These are phyloP conservation scores for Paspalum vaginatum DNA, from an alignment of 176 grass and related monocot species.

Conservation along the genomic window DNA sequence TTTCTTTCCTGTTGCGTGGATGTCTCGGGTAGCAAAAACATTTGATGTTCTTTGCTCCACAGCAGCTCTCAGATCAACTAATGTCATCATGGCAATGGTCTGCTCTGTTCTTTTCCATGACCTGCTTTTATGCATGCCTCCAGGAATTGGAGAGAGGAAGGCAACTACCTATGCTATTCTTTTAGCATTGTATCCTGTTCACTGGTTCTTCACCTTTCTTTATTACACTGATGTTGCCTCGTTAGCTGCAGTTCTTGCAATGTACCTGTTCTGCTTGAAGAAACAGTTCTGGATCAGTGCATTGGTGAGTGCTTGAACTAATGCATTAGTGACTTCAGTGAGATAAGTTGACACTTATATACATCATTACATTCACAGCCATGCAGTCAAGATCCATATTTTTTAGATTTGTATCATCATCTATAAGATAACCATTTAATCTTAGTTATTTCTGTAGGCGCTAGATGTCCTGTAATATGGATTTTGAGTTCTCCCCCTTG, in stretches of 20 bases:
- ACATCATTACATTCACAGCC: background rate
- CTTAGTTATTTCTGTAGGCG: background rate
- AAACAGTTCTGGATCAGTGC: slow-evolving; percentile 76
- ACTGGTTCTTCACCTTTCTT: slow-evolving; percentile 96
- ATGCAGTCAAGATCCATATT: background rate
- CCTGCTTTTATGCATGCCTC: slow-evolving; percentile 66
- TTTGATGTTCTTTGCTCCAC: slow-evolving; percentile 71
- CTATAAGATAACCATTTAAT: background rate
- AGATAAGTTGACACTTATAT: background rate
- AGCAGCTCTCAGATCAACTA: slow-evolving; percentile 78
- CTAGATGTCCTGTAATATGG: background rate
- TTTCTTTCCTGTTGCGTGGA: slow-evolving; percentile 76
- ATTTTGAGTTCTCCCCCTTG: background rate
- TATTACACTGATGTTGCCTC: slow-evolving; percentile 93
- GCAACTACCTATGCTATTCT: slow-evolving; percentile 70
- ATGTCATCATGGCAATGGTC: slow-evolving; percentile 66
- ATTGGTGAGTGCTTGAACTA: slow-evolving; percentile 56
- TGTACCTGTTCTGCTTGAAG: slow-evolving; percentile 85
- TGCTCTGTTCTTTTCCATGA: slow-evolving; percentile 79
- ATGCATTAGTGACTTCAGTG: slow-evolving; percentile 1
- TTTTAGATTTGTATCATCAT: background rate
- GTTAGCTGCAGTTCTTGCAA: slow-evolving; percentile 82
- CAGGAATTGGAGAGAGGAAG: slow-evolving; percentile 64
- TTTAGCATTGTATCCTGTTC: slow-evolving; percentile 71
- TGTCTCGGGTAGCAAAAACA: slow-evolving; percentile 35